Conservation (phyloP, 2,329 filamentous ascomycete species). For the Nothopassalora personata region DNA sequence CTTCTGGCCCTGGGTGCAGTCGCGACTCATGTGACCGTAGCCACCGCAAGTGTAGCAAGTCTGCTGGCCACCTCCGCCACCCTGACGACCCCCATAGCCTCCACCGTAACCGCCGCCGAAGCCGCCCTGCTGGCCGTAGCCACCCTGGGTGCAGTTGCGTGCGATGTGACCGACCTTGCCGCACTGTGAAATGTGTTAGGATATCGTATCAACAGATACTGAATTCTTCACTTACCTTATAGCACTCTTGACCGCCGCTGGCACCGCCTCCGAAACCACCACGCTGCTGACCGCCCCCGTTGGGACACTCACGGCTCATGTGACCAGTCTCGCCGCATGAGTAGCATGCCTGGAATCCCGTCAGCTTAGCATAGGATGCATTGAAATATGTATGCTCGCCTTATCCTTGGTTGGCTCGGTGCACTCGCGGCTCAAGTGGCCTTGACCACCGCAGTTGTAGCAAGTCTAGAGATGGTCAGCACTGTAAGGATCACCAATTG, state of each 20-base stretch:
- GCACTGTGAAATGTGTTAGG: conserved; percentile 76
- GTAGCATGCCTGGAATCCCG: conserved; percentile 39
- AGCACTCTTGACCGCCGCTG: conserved; percentile 43
- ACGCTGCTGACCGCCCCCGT: conserved; percentile 40
- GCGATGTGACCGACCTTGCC: conserved; percentile 95
- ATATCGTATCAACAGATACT: conserved; percentile 41
- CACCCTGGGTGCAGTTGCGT: conserved; percentile 73
- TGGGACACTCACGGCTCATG: conserved; percentile 79
- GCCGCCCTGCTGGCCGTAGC: conserved; percentile 43
- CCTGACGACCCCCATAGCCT: conserved; percentile 44
- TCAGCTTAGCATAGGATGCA: conserved; percentile 30
- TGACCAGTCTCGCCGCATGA: conserved; percentile 77
- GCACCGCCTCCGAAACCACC: conserved; percentile 44
- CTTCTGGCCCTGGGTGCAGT: conserved; percentile 98
- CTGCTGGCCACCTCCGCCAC: conserved; percentile 48
- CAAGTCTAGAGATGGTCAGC: conserved; percentile 34
- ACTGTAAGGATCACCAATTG: conserved; percentile 29
- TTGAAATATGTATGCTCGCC: conserved; percentile 41
- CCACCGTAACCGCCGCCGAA: conserved; percentile 40
- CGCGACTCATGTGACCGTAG: conserved; percentile 80
- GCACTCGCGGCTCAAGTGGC: conserved; percentile 71
- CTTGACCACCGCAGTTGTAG: conserved; percentile 46
- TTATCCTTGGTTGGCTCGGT: conserved; percentile 83
- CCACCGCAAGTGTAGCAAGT: conserved; percentile 99
- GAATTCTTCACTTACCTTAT: conserved; percentile 14